Evolutionary conservation across 2,329 filamentous ascomycete genomes (phyloP).

Genomic region (Trichoderma sp.): DNA sequence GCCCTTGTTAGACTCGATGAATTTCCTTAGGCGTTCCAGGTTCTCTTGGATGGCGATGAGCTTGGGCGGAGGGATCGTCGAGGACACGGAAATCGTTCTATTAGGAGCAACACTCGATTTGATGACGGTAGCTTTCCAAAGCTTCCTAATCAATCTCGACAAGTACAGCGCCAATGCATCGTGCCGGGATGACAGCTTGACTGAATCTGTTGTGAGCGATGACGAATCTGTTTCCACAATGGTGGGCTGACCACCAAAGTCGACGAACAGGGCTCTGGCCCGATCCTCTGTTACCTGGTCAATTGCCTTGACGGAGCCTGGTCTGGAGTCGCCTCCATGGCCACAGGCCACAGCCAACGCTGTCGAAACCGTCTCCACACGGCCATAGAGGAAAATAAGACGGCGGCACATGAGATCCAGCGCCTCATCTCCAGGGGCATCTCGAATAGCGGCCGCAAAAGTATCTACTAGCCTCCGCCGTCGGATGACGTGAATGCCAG

Average conservation of each 20-base stretch:
- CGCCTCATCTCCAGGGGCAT: conserved; percentile 72
- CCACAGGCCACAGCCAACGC: conserved; percentile 93
- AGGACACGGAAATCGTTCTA: conserved; percentile 61
- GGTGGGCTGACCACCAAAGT: conserved; percentile 84
- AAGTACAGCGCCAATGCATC: conserved; percentile 86
- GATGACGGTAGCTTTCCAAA: conserved; percentile 83
- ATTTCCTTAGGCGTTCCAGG: conserved; percentile 73
- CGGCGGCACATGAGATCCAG: conserved; percentile 78
- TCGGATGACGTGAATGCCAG: conserved; percentile 81
- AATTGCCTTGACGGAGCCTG: conserved; percentile 72
- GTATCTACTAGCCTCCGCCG: conserved; percentile 85
- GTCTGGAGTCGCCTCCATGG: conserved; percentile 73
- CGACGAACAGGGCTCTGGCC: conserved; percentile 84
- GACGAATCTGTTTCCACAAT: conserved; percentile 75
- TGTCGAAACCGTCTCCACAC: conserved; percentile 84
- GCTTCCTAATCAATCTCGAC: conserved; percentile 77
- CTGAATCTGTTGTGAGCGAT: conserved; percentile 72
- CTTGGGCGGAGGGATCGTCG: conserved; percentile 66
- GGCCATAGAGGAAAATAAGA: conserved; percentile 82
- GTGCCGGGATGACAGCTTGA: conserved; percentile 84
- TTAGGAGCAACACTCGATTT: conserved; percentile 49
- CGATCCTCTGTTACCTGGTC: conserved; percentile 85
- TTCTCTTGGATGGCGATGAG: conserved; percentile 76
- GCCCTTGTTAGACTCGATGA: conserved; percentile 81
- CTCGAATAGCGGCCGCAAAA: conserved; percentile 78